Base-by-base conservation (phyloP, 176 grass and related monocot genomes). In the Aechmea fasciata region DNA sequence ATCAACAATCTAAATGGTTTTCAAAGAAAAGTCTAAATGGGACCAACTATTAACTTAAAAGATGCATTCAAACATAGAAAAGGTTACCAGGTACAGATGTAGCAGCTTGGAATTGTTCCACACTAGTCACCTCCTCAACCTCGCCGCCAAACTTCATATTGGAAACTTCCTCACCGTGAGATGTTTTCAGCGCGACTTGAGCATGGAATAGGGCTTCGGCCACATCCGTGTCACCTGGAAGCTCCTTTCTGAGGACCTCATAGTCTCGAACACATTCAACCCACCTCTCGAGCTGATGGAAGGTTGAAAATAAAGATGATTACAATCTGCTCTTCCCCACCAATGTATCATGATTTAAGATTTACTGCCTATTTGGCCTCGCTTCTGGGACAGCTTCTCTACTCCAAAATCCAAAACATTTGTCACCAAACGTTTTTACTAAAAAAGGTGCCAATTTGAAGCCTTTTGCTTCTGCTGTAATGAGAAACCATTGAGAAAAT, bases 241-340 rank as follows among this genome's bases (percentile, higher is more conserved):
- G 74, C 23, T 83, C 69, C 53, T 96, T 96, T 22, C n/a, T 51
- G 49, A 87, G 82, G 62, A 73, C 79, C 73, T 88, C 87, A 28
- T 96, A 96, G 69, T 96, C 91, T 49, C 79, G 55, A 14, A 96
- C 87, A 78, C 81, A 73, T 76, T 96, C 76, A 67, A 23, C 82
- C 91, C 91, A 96, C 57, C 72, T 71, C 63, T 91, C 87, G 74
- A 96, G 84, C 91, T 96, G 81, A 55, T 53, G 48, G 48, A 67
- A 47, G 50, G 54, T 75, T 10, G 72, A 80, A 49, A 66, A 20
- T 8, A 3, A 80, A 52, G 33, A 67, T 76, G 52, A 90, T 19
- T 15, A 78, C 53, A 71, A 77, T 18, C 20, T 15, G 15, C 9
- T 18, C 14, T 61, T 61, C 15, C 17, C 55, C 15, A 61, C 55